A percentile compares a stretch with the other conserved stretches of the same genome.
Conservation (phyloP, 169 alveolate genomes). For the Theileria equi region DNA sequence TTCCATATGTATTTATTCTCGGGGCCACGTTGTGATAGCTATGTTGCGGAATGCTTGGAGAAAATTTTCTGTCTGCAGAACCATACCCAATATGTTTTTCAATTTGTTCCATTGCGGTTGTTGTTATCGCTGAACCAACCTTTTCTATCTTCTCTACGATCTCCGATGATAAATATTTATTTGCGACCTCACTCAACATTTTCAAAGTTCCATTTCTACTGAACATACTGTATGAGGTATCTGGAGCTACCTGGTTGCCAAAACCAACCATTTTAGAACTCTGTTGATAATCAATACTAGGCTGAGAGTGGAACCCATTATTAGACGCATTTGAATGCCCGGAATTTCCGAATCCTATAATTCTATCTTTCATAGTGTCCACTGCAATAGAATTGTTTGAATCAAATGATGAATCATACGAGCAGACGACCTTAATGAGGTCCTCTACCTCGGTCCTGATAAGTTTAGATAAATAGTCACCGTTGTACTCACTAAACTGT, state of each 20-base stretch:
- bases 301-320: not conserved
- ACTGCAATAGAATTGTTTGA: not conserved
- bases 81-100: slow-evolving; percentile 31
- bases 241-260: slow-evolving; percentile 23
- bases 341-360: slow-evolving; percentile 57
- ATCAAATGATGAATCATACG: slow-evolving; percentile 9
- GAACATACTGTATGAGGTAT: not conserved
- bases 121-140: slow-evolving; percentile 47
- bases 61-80: not conserved
- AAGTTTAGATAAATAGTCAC: slow-evolving; percentile 44
- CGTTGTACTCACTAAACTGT: slow-evolving; percentile 46
- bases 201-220: slow-evolving; percentile 31
- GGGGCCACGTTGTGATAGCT: no score
- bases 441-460: slow-evolving; percentile 58
- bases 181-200: slow-evolving; percentile 43
- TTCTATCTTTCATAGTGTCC: slow-evolving; percentile 6
- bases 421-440: slow-evolving; percentile 44
- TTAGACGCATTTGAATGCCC: not conserved
- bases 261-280: slow-evolving; percentile 41
- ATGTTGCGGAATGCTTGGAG: no score
- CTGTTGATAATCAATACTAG: no score
- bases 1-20: no score
- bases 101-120: slow-evolving; percentile 43
- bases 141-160: slow-evolving; percentile 36
- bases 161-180: slow-evolving; percentile 34